Conservation (phyloP, 208 protist genomes). For the Trypanosomatidae sp. region DNA sequence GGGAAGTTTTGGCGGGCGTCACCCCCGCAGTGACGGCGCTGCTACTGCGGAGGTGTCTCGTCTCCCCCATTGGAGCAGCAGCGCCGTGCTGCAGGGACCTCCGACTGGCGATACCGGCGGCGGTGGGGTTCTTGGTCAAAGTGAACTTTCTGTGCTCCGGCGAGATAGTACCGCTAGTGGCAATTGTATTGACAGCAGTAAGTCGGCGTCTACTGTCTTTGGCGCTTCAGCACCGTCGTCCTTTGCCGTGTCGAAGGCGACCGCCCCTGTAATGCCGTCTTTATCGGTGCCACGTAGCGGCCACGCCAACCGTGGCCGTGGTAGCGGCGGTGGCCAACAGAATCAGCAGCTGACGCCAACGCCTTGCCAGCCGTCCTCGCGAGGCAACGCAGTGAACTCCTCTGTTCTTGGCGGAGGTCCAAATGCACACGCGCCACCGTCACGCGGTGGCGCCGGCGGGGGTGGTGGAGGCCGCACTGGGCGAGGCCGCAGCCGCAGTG, state of each 20-base stretch:
- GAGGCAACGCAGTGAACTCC: neutral
- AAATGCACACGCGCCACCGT: slow-evolving; percentile 1
- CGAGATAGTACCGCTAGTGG: neutral
- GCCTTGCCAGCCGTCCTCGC: neutral
- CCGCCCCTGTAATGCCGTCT: neutral
- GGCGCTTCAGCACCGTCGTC: neutral
- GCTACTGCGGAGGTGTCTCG: slow-evolving; percentile 18
- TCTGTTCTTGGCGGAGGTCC: slow-evolving; percentile 2
- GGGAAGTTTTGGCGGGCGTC: neutral
- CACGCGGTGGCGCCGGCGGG: neutral
- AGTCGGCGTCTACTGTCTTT: neutral
- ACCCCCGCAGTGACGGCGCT: slow-evolving; percentile 6
- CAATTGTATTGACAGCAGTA: neutral
- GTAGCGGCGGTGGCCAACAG: neutral
- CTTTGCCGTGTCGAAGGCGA: neutral
- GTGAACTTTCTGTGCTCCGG: neutral
- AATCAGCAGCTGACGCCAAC: neutral
- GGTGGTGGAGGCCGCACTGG: slow-evolving; percentile 7
- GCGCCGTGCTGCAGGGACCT: neutral
- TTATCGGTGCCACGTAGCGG: neutral
- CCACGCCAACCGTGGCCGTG: neutral
- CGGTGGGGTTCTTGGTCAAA: neutral
- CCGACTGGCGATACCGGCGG: neutral
- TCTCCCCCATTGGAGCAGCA: slow-evolving; percentile 25
- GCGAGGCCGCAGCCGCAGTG: slow-evolving; percentile 11